phyloP scores from a whole-genome alignment of 2,329 filamentous ascomycete genomes.

The Geosmithia putterillii region DNA sequence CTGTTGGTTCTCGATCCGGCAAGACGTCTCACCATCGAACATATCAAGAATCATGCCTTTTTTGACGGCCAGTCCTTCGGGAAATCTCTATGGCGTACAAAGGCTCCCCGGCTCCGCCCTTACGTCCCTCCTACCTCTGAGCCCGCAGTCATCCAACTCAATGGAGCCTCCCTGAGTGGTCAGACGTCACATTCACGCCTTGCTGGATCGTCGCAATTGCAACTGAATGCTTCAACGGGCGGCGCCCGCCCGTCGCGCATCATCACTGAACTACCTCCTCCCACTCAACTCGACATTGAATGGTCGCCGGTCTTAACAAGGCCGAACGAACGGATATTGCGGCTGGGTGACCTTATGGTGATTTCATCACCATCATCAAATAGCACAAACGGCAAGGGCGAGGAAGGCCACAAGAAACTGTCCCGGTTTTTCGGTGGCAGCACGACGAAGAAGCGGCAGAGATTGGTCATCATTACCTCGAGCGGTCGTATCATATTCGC shows the following conservation, averaged over 20 bases:
- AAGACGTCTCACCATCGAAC: conserved; percentile 77
- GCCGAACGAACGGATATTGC: conserved; percentile 86
- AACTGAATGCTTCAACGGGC: conserved; percentile 27
- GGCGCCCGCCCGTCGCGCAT: conserved; percentile 58
- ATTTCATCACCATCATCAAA: conserved; percentile 66
- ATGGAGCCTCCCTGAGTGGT: conserved; percentile 30
- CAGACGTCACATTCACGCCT: conserved; percentile 16
- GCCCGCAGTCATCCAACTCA: conserved; percentile 61
- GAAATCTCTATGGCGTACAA: conserved; percentile 74
- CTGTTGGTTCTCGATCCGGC: conserved; percentile 81
- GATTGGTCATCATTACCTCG: conserved; percentile 90
- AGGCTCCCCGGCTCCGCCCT: conserved; percentile 74
- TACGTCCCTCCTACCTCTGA: conserved; percentile 70
- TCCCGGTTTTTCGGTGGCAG: conserved; percentile 87
- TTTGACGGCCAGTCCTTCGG: conserved; percentile 84
- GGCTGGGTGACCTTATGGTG: conserved; percentile 83
- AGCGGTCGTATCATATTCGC: conserved; percentile 82
- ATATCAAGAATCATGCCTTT: conserved; percentile 94
- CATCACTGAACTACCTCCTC: conserved; percentile 92
- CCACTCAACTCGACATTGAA: conserved; percentile 92
- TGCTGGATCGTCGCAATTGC: conserved; percentile 22
- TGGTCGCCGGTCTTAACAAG: conserved; percentile 93
- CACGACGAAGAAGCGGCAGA: conserved; percentile 82
- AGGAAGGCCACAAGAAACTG: conserved; percentile 75
- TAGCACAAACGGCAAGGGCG: conserved; percentile 58